Evolutionary conservation across 192 early-diverging fungal species (phyloP).

Genomic region (Coemansia sp.): DNA sequence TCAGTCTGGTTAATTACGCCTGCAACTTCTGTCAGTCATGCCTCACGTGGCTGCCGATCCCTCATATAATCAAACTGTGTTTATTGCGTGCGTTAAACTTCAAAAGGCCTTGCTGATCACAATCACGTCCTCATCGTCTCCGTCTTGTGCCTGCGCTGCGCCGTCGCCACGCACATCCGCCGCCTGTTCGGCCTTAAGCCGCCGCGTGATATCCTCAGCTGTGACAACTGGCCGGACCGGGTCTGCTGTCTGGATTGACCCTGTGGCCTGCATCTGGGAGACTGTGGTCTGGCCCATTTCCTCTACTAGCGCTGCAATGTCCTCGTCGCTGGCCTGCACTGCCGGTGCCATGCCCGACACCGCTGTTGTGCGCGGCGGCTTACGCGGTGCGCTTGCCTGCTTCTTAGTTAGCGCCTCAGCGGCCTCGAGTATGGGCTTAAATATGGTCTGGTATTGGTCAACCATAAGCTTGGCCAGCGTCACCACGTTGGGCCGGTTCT

Average conservation of each 20-base stretch:
- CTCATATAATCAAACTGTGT: background rate
- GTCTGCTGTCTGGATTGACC: background rate
- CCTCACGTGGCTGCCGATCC: conserved; percentile 14
- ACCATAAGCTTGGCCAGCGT: conserved; percentile 50
- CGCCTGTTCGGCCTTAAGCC: conserved; percentile 23
- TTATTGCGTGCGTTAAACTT: background rate
- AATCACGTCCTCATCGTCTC: background rate
- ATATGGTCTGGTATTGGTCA: conserved; percentile 51
- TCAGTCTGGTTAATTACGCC: background rate
- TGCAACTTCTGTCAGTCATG: background rate
- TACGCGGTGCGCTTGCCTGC: conserved; percentile 25
- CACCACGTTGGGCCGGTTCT: conserved; percentile 50
- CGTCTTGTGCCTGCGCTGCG: background rate
- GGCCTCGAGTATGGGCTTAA: conserved; percentile 50
- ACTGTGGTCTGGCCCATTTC: conserved; percentile 24
- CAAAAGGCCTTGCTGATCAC: background rate
- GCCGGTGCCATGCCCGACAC: background rate
- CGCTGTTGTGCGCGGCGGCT: conserved; percentile 32
- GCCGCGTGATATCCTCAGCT: conserved; percentile 43
- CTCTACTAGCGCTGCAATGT: conserved; percentile 45
- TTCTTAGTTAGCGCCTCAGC: conserved; percentile 41
- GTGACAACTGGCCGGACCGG: conserved; percentile 15
- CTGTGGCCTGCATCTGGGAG: background rate
- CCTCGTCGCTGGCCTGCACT: conserved; percentile 46
- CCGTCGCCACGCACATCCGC: background rate